A percentile compares a stretch with the other conserved stretches of the same genome.
Evolutionary conservation across 2,329 filamentous ascomycete genomes (phyloP).

Genomic region (Aspergillus vadensis): DNA sequence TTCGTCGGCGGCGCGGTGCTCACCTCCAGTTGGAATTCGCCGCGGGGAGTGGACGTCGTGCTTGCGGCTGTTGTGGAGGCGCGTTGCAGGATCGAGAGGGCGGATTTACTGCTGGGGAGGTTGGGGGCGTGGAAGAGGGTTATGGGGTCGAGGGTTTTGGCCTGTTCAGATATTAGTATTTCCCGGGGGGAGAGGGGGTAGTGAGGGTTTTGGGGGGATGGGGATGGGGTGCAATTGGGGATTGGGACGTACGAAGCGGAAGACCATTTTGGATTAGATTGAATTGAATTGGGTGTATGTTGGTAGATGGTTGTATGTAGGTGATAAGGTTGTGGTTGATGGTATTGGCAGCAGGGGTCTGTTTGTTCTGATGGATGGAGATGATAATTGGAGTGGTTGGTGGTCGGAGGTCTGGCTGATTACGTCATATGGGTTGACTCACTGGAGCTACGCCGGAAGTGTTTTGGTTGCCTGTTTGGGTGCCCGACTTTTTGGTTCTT

Average conservation of each 20-base stretch:
- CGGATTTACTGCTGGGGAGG: slow-evolving; percentile 70
- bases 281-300: not conserved
- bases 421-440: slow-evolving; percentile 13
- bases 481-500: not conserved
- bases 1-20: slow-evolving; percentile 77
- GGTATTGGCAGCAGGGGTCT: slow-evolving; percentile 8
- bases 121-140: slow-evolving; percentile 91
- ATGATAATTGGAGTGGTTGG: slow-evolving; percentile 1
- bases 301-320: not conserved
- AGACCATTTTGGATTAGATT: slow-evolving; percentile 24
- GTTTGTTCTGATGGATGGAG: not conserved
- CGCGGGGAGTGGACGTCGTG: slow-evolving; percentile 68
- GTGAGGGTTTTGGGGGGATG: not conserved
- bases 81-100: slow-evolving; percentile 77
- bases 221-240: not conserved
- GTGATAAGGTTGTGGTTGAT: not conserved
- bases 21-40: slow-evolving; percentile 83
- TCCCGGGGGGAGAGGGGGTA: too few species aligned
- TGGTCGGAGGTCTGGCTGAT: slow-evolving; percentile 7
- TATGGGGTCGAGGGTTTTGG: slow-evolving; percentile 83
- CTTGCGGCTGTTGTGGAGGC: slow-evolving; percentile 73
- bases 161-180: slow-evolving; percentile 51
- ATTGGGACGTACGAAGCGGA: slow-evolving; percentile 24
- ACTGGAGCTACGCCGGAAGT: not conserved
- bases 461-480: not conserved